Conservation (phyloP, 1,284 basidiomycete species). For the Cryptococcus maquisensis region DNA sequence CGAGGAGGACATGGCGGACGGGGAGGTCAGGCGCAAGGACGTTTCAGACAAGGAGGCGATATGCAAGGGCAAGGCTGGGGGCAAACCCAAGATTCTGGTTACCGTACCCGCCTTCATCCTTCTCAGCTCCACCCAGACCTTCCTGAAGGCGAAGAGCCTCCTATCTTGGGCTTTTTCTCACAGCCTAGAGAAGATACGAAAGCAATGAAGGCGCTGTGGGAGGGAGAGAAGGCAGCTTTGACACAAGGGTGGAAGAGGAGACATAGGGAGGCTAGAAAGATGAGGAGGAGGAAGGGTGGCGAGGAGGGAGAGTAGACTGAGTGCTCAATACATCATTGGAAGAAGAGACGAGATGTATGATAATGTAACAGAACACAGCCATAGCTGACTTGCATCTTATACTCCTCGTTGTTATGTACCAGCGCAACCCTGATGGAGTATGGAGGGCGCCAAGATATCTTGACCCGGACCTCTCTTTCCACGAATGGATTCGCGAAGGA, state of each 20-base stretch:
- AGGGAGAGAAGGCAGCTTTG: slow-evolving; percentile 62
- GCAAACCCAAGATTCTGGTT: neutral
- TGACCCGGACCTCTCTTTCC: too few relatives aligned
- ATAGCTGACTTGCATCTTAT: too few relatives aligned
- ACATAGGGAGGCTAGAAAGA: slow-evolving; percentile 70
- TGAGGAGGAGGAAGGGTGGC: slow-evolving; percentile 58
- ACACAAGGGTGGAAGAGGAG: slow-evolving; percentile 76
- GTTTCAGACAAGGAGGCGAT: too few relatives aligned
- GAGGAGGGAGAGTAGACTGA: slow-evolving; percentile 29
- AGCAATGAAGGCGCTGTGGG: slow-evolving; percentile 67
- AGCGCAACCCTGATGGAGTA: too few relatives aligned
- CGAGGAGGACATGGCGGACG: neutral
- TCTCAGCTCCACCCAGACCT: neutral
- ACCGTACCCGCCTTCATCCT: too few relatives aligned
- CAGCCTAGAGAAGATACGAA: slow-evolving; percentile 37
- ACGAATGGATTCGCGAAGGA: too few relatives aligned
- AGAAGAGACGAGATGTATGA: too few relatives aligned
- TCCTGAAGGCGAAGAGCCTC: slow-evolving; percentile 7
- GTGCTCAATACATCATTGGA: too few relatives aligned
- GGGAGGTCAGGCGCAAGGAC: neutral
- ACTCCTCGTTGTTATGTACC: too few relatives aligned
- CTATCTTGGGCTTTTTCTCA: slow-evolving; percentile 21
- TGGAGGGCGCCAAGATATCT: too few relatives aligned
- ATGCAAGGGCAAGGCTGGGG: neutral
- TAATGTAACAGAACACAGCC: too few relatives aligned